These are phyloP conservation scores for Straminergon stramineum DNA, from an alignment of 225 moss, liverwort and hornwort genomes.

Conservation along the genomic window DNA sequence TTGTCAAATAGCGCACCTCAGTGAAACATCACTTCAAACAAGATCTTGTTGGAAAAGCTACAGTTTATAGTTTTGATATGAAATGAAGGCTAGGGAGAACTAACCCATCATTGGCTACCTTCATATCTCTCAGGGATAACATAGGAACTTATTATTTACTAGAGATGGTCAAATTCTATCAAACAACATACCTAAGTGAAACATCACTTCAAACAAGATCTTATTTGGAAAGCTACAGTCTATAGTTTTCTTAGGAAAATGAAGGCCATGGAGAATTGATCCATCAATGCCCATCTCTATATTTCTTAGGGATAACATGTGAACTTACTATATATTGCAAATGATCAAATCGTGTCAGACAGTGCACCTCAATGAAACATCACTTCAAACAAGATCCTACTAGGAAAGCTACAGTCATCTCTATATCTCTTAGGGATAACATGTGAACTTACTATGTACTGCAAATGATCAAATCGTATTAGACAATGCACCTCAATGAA, in stretches of 20 bases:
- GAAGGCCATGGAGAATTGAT: fast-evolving
- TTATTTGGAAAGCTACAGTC: neutral
- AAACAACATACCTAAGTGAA: neutral
- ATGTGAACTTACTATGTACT: no score
- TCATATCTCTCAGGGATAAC: no score
- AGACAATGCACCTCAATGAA: neutral
- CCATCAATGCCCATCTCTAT: no score
- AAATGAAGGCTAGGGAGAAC: no score
- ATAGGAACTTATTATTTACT: neutral
- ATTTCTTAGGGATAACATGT: fast-evolving
- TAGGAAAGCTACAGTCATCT: neutral
- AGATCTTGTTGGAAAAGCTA: neutral
- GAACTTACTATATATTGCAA: no score
- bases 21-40: neutral
- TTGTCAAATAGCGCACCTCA: fast-evolving
- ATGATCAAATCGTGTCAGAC: no score
- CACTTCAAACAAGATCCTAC: neutral
- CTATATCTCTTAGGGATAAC: fast-evolving
- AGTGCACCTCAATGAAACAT: neutral
- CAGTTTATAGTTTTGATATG: neutral
- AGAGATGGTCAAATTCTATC: no score
- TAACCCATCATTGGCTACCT: no score
- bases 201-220: neutral
- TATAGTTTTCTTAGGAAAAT: neutral
- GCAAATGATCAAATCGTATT: no score